phyloP scores from a whole-genome alignment of 305 asterid genomes.

The Caryopteris hybrid region DNA sequence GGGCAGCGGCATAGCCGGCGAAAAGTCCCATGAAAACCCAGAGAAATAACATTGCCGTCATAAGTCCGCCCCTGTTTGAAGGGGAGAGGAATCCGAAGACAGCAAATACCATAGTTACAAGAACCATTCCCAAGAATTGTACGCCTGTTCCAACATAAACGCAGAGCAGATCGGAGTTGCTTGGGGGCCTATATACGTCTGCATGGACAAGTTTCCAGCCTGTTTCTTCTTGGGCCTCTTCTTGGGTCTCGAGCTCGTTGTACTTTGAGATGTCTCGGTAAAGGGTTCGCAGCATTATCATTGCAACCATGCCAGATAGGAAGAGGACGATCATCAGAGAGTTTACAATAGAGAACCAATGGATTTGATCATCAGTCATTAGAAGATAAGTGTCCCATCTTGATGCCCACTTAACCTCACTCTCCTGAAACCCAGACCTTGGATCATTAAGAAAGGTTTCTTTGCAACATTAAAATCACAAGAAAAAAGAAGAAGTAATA shows the following conservation, averaged over 20 bases:
- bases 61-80: constrained; percentile 73
- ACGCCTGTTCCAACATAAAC: constrained; percentile 73
- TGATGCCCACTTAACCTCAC: constrained; percentile 81
- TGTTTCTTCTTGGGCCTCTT: too few relatives aligned
- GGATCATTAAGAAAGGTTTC: not conserved
- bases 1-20: constrained; percentile 63
- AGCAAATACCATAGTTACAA: constrained; percentile 63
- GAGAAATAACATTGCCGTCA: constrained; percentile 73
- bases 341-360: constrained; percentile 72
- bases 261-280: constrained; percentile 71
- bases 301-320: constrained; percentile 82
- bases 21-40: constrained; percentile 82
- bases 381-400: constrained; percentile 79
- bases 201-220: constrained; percentile 69
- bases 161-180: constrained; percentile 53
- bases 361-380: constrained; percentile 73
- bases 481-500: not conserved
- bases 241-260: constrained; percentile 70
- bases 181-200: constrained; percentile 66
- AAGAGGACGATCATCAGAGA: constrained; percentile 72
- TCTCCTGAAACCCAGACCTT: constrained; percentile 41
- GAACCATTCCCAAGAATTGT: constrained; percentile 56
- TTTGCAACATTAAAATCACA: not conserved
- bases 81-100: constrained; percentile 77
- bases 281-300: constrained; percentile 74